Base-by-base conservation (phyloP, 2,329 filamentous ascomycete species). In the Fusarium agapanthi region DNA sequence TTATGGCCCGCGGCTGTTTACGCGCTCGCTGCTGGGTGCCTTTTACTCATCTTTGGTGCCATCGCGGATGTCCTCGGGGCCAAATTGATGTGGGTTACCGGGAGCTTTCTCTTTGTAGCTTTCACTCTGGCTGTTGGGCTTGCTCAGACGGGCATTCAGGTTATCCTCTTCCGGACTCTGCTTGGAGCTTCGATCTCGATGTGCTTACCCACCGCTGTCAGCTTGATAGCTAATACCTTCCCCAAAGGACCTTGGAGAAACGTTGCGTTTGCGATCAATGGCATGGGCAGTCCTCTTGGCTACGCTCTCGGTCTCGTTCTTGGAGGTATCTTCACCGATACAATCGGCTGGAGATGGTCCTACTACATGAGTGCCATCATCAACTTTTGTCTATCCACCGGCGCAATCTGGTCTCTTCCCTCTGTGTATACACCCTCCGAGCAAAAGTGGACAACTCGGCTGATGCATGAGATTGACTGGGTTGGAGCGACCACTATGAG, bases 401-500 rank as follows among this genome's bases (percentile, higher is more conserved):
- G 76, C 1, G 80, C 82, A 1, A 78, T 84, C 28, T 84, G 80
- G 80, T 80, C 79, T 16, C 58, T 84, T 4, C 82, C 82, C 2
- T 66, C 64, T 1, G 74, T 79, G 5, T 61, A 61, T 1, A 72
- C 65, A 3, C 13, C 47, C 3, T 78, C 78, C 0, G 76, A 78
- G 7, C 75, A 77, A 45, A 67, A 59, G 20, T 80, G 75, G 80
- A 79, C 64, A 15, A 57, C 68, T 9, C 74, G 77, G 2, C 62
- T 80, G 14, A 75, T 78, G 65, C 44, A 77, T 80, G 74, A 88
- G 4, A 86, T 89, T 47, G 88, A 89, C 71, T 89, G 87, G 87
- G 65, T 86, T 26, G 87, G 87, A 0, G 85, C 84, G 3, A 28
- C 80, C 2, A 82, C 88, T 2, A 81, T 86, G 38, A 85, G 83